Base-by-base conservation (phyloP, 139 green algal species). In the Trebouxia sp. region DNA sequence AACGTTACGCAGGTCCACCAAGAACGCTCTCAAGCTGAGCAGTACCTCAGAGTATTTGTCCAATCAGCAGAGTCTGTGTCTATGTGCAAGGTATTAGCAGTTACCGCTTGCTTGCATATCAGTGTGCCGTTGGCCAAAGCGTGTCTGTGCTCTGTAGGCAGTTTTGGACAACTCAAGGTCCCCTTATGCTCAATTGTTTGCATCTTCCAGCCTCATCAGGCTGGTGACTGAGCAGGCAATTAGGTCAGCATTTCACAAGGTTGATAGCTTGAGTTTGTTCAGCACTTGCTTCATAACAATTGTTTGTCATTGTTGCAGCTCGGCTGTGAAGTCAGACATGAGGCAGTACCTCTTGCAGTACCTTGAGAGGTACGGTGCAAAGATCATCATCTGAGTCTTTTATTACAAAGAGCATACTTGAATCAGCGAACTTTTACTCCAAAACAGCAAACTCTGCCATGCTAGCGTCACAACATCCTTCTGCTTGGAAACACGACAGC, bases 151-250 rank as follows among this genome's bases (percentile, higher is more conserved):
- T n/a, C 0, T 76, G 65, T 91, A 98, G 92, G 87, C 90, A 41
- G 95, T 99, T 58, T 85, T 99, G 62, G 95, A 98, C 86, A 94
- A 89, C 78, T 95, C 91, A 22, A 69, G 81, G 9, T 97, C 92
- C 0, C 90, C 95, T 0, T 99, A 99, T 87, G 97, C 97, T 6
- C 96, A 99, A 81, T 83, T 97, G 28, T 85, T 99, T 70, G 96
- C 96, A 4, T 87, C 90, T 14, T 93, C 91, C 30, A 95, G 86
- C 76, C 84, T 99, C 39, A 87, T 98, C 14, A 97, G 96, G 81
- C 83, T 98, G 42, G 87, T 98, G 10, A 98, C 94, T 17, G 96
- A 99, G 62, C 89, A 97, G 74, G 87, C 85, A 0, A 82, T 98
- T 12, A 91, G 81, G 92, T 95, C 69, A 47, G 75, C 28, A 22